Evolutionary conservation across 306 rosid species (phyloP).

Genomic region (Hippophae rhamnoides): DNA sequence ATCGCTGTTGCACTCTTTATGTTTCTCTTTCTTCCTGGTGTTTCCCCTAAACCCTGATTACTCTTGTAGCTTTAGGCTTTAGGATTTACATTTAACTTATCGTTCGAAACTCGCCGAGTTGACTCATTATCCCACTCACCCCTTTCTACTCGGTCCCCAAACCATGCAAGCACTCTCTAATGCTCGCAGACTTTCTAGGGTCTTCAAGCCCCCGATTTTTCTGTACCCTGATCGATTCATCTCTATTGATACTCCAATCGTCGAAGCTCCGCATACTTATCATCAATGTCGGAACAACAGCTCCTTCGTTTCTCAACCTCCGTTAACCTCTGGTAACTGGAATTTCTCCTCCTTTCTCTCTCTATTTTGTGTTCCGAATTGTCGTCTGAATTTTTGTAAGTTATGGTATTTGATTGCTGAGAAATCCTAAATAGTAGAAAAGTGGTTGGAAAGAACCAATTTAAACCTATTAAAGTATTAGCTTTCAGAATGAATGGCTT

Average conservation of each 20-base stretch:
- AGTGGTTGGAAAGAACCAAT: neutral
- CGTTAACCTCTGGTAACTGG: slow-evolving; percentile 32
- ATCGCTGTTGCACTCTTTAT: slow-evolving; percentile 11
- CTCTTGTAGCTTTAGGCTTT: too few relatives aligned
- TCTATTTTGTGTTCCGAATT: too few relatives aligned
- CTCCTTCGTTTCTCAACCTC: slow-evolving; percentile 13
- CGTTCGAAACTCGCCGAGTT: slow-evolving; percentile 33
- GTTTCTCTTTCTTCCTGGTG: neutral
- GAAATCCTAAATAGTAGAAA: neutral
- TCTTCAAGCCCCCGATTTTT: slow-evolving; percentile 33
- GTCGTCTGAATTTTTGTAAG: too few relatives aligned
- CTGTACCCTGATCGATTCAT: slow-evolving; percentile 29
- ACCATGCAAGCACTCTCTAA: slow-evolving; percentile 59
- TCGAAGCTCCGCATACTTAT: slow-evolving; percentile 19
- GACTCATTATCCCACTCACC: slow-evolving; percentile 12
- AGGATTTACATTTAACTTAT: slow-evolving; percentile 3
- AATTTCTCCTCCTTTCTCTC: neutral
- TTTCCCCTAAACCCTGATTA: slow-evolving; percentile 35
- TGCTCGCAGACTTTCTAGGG: slow-evolving; percentile 46
- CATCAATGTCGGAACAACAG: slow-evolving; percentile 26
- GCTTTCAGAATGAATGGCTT: neutral
- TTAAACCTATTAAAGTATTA: neutral
- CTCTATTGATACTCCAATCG: slow-evolving; percentile 22
- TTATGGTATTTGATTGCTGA: neutral
- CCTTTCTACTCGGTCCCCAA: slow-evolving; percentile 14